Conservation (phyloP, 345 rosid genomes). For the Heritiera littoralis region DNA sequence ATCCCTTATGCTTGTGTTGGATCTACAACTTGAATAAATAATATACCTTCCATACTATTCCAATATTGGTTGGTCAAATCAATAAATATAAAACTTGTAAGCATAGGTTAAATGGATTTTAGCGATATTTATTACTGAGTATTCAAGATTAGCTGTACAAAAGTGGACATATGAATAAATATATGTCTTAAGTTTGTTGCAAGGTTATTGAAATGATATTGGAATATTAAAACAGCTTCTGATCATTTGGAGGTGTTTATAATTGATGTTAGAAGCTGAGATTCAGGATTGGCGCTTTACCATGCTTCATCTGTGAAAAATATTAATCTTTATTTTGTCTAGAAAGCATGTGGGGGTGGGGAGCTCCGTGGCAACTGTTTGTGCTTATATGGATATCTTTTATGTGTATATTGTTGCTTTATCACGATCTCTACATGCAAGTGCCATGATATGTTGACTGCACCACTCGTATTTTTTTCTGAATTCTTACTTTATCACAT, state of each 20-base stretch:
- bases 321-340: too few species aligned
- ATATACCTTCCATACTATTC: too few species aligned
- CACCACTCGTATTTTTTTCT: neutral
- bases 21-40: too few species aligned
- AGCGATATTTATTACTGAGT: neutral
- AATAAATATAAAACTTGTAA: neutral
- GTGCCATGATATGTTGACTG: neutral
- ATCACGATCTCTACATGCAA: neutral
- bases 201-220: neutral
- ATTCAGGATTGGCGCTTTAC: too few species aligned
- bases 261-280: neutral
- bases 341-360: constrained; percentile 5
- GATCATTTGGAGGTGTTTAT: neutral
- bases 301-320: too few species aligned
- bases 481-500: neutral
- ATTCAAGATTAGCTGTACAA: neutral
- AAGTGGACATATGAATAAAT: neutral
- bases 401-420: neutral
- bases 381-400: neutral
- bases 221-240: neutral
- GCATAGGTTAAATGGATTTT: neutral
- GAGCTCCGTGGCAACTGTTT: neutral
- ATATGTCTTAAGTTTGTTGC: constrained; percentile 1
- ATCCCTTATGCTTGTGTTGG: neutral
- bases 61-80: neutral